These are phyloP conservation scores for Suillus tomentosus DNA, from an alignment of 768 basidiomycete species.

Conservation along the genomic window DNA sequence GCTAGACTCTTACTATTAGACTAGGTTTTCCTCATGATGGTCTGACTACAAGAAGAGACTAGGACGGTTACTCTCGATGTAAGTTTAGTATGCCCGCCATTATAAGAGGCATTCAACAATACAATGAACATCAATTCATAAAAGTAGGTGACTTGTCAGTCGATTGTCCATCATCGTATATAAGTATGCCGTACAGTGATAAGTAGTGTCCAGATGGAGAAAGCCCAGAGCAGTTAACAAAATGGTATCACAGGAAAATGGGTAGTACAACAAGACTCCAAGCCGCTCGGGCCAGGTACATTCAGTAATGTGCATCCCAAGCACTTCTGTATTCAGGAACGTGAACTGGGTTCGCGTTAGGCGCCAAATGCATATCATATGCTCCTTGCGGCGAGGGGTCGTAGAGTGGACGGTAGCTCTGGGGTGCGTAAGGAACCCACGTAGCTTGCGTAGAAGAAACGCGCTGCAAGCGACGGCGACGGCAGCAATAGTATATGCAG, in stretches of 20 bases:
- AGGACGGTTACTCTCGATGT: neutral
- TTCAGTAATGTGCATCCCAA: constrained; percentile 27
- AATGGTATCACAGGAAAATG: neutral
- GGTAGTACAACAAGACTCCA: neutral
- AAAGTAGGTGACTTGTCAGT: neutral
- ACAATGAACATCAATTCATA: neutral
- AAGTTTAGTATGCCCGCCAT: neutral
- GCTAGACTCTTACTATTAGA: too few relatives aligned
- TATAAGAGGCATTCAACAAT: neutral
- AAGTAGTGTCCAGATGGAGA: neutral
- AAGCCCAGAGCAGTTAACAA: neutral
- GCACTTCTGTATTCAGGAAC: constrained; percentile 21
- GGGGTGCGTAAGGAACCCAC: constrained; percentile 14
- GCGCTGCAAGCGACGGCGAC: constrained; percentile 18
- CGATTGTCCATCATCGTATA: neutral
- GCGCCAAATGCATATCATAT: constrained; percentile 28
- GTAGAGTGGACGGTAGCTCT: constrained; percentile 27
- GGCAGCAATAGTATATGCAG: constrained; percentile 11
- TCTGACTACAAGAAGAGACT: neutral
- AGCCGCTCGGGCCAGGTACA: neutral
- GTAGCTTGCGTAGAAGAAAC: constrained; percentile 6
- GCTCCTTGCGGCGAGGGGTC: constrained; percentile 32
- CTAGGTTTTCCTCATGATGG: too few relatives aligned
- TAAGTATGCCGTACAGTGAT: neutral
- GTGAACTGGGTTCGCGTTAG: constrained; percentile 17